Conservation (phyloP, 2,329 filamentous ascomycete genomes). For the Penicillium occitanis region DNA sequence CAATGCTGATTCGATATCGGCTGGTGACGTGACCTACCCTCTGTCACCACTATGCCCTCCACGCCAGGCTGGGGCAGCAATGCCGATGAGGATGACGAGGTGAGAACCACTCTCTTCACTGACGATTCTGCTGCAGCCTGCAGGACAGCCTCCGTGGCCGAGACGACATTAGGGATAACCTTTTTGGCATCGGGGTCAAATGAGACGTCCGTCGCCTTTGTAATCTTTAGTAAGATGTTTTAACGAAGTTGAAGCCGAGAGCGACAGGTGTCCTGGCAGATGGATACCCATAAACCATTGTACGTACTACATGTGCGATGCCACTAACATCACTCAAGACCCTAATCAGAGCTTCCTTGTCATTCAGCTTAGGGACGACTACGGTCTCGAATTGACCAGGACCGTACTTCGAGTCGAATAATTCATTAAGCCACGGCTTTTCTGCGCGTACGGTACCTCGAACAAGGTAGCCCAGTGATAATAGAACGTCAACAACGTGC, state of each 20-base stretch:
- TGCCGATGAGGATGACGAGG: slow-evolving; percentile 16
- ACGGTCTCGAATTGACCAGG: slow-evolving; percentile 39
- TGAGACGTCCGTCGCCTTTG: slow-evolving; percentile 28
- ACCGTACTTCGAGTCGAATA: slow-evolving; percentile 32
- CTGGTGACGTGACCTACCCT: slow-evolving; percentile 5
- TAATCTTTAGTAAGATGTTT: neutral
- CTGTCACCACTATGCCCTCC: slow-evolving; percentile 12
- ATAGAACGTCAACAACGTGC: slow-evolving; percentile 44
- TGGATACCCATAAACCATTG: neutral
- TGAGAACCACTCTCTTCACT: slow-evolving; percentile 18
- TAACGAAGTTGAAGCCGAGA: neutral
- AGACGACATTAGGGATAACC: slow-evolving; percentile 47
- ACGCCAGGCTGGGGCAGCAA: slow-evolving; percentile 11
- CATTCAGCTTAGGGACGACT: slow-evolving; percentile 41
- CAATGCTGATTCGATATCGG: neutral
- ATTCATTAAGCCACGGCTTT: slow-evolving; percentile 37
- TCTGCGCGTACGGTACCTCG: slow-evolving; percentile 47
- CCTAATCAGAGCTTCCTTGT: slow-evolving; percentile 40
- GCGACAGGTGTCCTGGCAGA: neutral
- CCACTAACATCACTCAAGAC: slow-evolving; percentile 35
- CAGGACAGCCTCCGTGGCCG: slow-evolving; percentile 37
- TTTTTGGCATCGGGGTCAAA: slow-evolving; percentile 44
- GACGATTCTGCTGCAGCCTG: slow-evolving; percentile 27
- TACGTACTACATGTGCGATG: slow-evolving; percentile 14
- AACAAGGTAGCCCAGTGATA: slow-evolving; percentile 45